Evolutionary conservation across 192 early-diverging fungal species (phyloP).

Genomic region (Podila horticola): DNA sequence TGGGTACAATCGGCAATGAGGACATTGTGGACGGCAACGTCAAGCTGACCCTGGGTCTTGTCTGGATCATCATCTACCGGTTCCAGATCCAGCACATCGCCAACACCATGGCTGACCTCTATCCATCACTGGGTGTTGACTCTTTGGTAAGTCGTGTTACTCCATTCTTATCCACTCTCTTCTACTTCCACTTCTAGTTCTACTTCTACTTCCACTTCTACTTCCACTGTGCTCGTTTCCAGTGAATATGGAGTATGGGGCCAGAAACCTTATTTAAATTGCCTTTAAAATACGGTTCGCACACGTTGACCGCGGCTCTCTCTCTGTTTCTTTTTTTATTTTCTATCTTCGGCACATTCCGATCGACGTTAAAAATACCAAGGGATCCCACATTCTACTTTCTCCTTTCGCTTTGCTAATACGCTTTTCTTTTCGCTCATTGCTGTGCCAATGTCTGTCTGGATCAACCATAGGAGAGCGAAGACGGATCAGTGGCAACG

Average conservation of each 20-base stretch:
- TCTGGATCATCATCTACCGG: slow-evolving; percentile 66
- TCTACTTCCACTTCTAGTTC: too few relatives aligned
- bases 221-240: too few relatives aligned
- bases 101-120: slow-evolving; percentile 45
- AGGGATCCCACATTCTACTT: too few relatives aligned
- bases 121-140: slow-evolving; percentile 37
- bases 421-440: background rate
- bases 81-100: slow-evolving; percentile 63
- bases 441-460: background rate
- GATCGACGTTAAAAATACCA: too few relatives aligned
- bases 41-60: slow-evolving; percentile 69
- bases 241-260: too few relatives aligned
- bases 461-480: slow-evolving; percentile 16
- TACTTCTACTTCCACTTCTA: background rate
- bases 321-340: background rate
- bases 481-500: slow-evolving; percentile 6
- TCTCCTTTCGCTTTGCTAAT: too few relatives aligned
- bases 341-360: too few relatives aligned
- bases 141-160: slow-evolving; percentile 30
- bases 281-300: too few relatives aligned
- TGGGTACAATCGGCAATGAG: slow-evolving; percentile 78
- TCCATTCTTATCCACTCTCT: background rate
- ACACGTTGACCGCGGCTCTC: background rate
- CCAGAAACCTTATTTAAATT: too few relatives aligned
- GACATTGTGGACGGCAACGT: slow-evolving; percentile 82